Percentiles rank a stretch among this genome's conserved stretches.
These are phyloP conservation scores for Hepatocystis sp. DNA, from an alignment of 169 alveolate genomes.

Conservation along the genomic window DNA sequence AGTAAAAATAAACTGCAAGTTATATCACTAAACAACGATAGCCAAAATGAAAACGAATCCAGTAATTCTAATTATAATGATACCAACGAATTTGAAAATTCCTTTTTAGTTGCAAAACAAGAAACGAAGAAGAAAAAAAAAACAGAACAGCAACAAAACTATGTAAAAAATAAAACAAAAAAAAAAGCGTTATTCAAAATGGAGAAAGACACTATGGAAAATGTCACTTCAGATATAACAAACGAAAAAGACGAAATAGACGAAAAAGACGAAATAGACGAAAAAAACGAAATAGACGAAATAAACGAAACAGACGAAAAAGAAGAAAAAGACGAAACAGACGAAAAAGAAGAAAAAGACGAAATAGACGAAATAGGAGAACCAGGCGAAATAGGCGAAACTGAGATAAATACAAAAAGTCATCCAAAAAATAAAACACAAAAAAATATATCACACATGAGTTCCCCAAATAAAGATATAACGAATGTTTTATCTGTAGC, in stretches of 20 bases:
- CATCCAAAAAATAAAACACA: too few relatives aligned
- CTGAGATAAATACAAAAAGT: too few relatives aligned
- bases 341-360: background rate
- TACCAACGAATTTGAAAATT: too few relatives aligned
- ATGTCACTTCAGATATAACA: background rate
- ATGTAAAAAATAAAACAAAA: background rate
- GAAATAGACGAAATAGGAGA: background rate
- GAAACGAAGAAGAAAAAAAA: too few relatives aligned
- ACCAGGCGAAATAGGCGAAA: background rate
- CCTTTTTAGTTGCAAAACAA: background rate
- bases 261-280: background rate
- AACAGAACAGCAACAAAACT: background rate
- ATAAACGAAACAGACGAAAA: background rate
- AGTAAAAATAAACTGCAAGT: too few relatives aligned
- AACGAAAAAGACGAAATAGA: background rate
- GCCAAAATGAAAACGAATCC: background rate
- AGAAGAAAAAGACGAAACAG: background rate
- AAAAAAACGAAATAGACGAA: background rate
- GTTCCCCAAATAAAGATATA: conserved; percentile 40
- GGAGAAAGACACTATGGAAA: background rate
- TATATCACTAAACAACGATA: too few relatives aligned
- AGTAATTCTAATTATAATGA: too few relatives aligned
- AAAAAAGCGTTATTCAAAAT: background rate
- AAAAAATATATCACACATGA: too few relatives aligned
- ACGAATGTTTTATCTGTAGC: conserved; percentile 47